These are phyloP conservation scores for Gossypium raimondii DNA, from an alignment of 345 rosid genomes.

Conservation along the genomic window DNA sequence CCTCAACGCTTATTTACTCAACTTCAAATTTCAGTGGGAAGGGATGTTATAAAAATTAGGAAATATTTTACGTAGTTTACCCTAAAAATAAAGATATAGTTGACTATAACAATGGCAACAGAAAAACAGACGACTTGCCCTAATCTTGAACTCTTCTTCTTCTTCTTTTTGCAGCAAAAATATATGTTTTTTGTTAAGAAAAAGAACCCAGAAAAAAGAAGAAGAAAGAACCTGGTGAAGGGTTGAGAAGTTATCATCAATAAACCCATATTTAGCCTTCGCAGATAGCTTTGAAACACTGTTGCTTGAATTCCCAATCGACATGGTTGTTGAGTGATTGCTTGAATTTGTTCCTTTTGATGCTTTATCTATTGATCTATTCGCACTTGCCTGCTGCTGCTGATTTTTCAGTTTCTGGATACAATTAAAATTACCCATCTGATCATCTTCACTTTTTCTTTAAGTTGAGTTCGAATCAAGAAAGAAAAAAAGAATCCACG, in stretches of 20 bases:
- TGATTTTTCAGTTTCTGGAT: not conserved
- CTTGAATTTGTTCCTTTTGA: not conserved
- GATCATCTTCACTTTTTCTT: slow-evolving; percentile 1
- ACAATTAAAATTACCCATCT: not conserved
- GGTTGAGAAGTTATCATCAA: slow-evolving; percentile 36
- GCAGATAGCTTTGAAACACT: not conserved
- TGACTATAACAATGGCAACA: not conserved
- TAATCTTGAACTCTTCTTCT: not conserved
- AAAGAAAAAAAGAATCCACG: not conserved
- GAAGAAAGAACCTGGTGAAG: slow-evolving; percentile 29
- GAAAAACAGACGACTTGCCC: not conserved
- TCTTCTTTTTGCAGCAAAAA: no score
- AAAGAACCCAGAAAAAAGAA: not conserved
- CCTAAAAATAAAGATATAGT: not conserved
- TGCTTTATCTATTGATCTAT: not conserved
- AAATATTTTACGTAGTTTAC: no score
- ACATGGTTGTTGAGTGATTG: not conserved
- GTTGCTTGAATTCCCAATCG: not conserved
- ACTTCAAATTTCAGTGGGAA: no score
- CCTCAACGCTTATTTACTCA: no score
- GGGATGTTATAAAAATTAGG: no score
- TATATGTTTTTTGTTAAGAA: no score
- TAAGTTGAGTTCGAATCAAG: not conserved
- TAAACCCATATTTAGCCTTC: slow-evolving; percentile 33
- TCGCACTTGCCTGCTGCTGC: not conserved